phyloP scores from a whole-genome alignment of 192 early-diverging fungal species.

The Lobosporangium transversale region DNA sequence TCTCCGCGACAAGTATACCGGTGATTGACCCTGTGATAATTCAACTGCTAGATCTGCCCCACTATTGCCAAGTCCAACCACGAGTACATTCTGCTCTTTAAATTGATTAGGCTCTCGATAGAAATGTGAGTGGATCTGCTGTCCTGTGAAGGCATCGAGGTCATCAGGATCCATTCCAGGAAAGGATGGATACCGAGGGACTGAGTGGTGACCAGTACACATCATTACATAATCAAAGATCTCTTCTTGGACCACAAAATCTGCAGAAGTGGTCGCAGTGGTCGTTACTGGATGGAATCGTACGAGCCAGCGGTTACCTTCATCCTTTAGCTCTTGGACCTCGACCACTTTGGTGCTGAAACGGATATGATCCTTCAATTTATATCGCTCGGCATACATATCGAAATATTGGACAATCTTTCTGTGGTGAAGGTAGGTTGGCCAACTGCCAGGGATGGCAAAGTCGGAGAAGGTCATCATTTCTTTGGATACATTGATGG shows the following conservation, averaged over 20 bases:
- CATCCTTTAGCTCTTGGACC: constrained; percentile 53
- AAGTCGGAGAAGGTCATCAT: constrained; percentile 63
- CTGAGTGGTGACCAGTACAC: constrained; percentile 66
- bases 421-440: constrained; percentile 61
- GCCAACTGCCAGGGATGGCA: constrained; percentile 66
- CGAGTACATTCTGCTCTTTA: constrained; percentile 62
- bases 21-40: constrained; percentile 60
- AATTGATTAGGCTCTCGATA: constrained; percentile 63
- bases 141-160: constrained; percentile 53
- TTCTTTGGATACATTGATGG: constrained; percentile 69
- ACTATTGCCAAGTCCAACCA: constrained; percentile 70
- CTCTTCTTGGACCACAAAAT: constrained; percentile 44
- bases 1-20: constrained; percentile 57
- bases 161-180: constrained; percentile 52
- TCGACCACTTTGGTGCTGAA: constrained; percentile 62
- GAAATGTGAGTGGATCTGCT: constrained; percentile 66
- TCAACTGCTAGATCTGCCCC: constrained; percentile 68
- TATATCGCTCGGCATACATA: constrained; percentile 59
- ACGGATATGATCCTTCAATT: constrained; percentile 61
- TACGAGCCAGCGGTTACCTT: constrained; percentile 55
- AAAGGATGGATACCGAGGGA: constrained; percentile 63
- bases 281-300: constrained; percentile 11
- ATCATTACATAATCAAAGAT: constrained; percentile 72
- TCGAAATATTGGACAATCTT: constrained; percentile 64
- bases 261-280: neutral